These are phyloP conservation scores for Aspergillus versicolor DNA, from an alignment of 2,329 filamentous ascomycete genomes.

Conservation along the genomic window DNA sequence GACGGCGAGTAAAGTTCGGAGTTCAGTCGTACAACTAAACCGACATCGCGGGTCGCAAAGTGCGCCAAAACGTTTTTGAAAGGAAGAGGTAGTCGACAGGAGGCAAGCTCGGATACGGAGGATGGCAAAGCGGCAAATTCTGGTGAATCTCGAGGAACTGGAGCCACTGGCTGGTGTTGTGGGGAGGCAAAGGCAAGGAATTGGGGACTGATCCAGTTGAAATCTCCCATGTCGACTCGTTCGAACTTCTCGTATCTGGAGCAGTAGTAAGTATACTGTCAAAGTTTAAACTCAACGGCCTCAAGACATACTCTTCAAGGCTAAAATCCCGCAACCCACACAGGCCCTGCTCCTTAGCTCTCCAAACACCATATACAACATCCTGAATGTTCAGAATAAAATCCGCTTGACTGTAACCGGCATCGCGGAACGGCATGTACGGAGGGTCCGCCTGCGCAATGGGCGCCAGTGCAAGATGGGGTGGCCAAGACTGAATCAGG, in stretches of 20 bases:
- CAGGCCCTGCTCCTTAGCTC: constrained; percentile 92
- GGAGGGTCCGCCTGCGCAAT: constrained; percentile 96
- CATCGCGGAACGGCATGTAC: constrained; percentile 97
- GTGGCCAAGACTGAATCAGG: constrained; percentile 94
- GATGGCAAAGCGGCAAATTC: constrained; percentile 73
- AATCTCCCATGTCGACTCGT: constrained; percentile 95
- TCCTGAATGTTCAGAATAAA: constrained; percentile 95
- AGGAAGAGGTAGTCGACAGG: constrained; percentile 70
- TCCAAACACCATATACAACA: constrained; percentile 97
- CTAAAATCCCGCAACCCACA: constrained; percentile 92
- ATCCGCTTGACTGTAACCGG: constrained; percentile 96
- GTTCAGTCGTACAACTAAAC: constrained; percentile 91
- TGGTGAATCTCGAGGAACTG: constrained; percentile 70
- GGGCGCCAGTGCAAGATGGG: constrained; percentile 89
- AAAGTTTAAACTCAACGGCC: not conserved
- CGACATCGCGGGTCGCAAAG: constrained; percentile 84
- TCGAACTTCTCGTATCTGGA: constrained; percentile 86
- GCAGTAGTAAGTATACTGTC: constrained; percentile 13
- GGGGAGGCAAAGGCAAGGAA: constrained; percentile 97
- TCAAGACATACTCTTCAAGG: constrained; percentile 69
- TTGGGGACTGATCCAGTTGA: constrained; percentile 97
- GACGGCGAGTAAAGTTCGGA: constrained; percentile 93
- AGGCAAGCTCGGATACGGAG: constrained; percentile 70
- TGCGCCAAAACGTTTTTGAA: constrained; percentile 96
- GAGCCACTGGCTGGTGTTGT: constrained; percentile 73